Percentiles rank a stretch among this genome's conserved stretches.
These are phyloP conservation scores for Tricholoma bakamatsutake DNA, from an alignment of 768 basidiomycete genomes.

Conservation along the genomic window DNA sequence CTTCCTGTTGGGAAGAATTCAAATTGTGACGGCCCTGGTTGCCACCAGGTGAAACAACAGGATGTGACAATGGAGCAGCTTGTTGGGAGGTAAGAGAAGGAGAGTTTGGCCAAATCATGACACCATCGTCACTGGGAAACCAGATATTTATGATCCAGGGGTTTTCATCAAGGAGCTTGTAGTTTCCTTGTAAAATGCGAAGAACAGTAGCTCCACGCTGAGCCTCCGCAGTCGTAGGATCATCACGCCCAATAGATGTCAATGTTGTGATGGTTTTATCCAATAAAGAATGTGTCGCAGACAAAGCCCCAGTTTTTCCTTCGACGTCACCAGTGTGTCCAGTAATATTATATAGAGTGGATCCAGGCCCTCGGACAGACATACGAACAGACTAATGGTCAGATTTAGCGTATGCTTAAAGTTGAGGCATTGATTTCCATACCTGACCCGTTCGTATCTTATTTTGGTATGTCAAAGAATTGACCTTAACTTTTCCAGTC, in stretches of 20 bases:
- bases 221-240: conserved; percentile 53
- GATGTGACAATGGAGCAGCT: not conserved
- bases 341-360: conserved; percentile 32
- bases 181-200: conserved; percentile 35
- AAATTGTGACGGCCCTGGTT: conserved; percentile 15
- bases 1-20: conserved; percentile 42
- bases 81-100: not conserved
- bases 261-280: conserved; percentile 31
- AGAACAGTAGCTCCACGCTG: conserved; percentile 37
- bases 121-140: conserved; percentile 25
- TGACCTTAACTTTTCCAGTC: conserved; percentile 20
- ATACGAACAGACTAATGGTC: conserved; percentile 23
- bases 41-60: not conserved
- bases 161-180: conserved; percentile 30
- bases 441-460: conserved; percentile 33
- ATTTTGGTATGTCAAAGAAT: conserved; percentile 34
- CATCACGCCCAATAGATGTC: conserved; percentile 47
- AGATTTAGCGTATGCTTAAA: not conserved
- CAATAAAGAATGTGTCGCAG: conserved; percentile 15
- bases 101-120: conserved; percentile 34
- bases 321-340: conserved; percentile 37
- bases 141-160: conserved; percentile 49
- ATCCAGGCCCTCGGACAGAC: conserved; percentile 15
- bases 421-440: conserved; percentile 5
- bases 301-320: conserved; percentile 31